Evolutionary conservation across 2,329 filamentous ascomycete species (phyloP), one percentile per base, ranked within the genome.

Genomic region (Cladophialophora carrionii): DNA sequence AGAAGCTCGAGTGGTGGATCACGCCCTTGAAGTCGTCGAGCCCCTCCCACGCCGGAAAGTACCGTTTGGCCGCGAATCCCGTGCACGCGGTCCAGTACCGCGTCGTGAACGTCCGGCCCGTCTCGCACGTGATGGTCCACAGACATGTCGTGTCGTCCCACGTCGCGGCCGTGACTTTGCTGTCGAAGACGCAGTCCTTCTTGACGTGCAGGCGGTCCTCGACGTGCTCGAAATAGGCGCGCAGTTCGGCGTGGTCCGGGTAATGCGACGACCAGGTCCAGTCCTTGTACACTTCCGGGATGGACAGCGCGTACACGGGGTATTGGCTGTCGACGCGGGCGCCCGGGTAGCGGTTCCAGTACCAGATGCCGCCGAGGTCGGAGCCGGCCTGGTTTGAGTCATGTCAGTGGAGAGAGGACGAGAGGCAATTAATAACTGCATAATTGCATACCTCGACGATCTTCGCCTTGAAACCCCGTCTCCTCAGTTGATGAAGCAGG

Each of bases 21-120:
- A 79, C 73, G 17, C 87, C 87, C 61, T 85, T 80, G 79, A 87
- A 89, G 22, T n/a, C 85, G 7, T 76, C 80, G 64, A 87, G 79
- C 6, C 86, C 86, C n/a, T 81, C 80, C 81, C 84, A 87, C 12
- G 84, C 80, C 0, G 87, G 87, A 43, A 86, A 82, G 68, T 88
- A 82, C 20, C 85, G 78, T 71, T 85, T 86, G 1, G 86, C 83
- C 0, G 86, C 81, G 55, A 82, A 81, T 0, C 84, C 83, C 5
- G 62, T 59, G 34, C 65, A 65, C 4, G 66, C 60, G 4, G 59
- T 68, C 63, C 61, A 61, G 55, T 58, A 67, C 29, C 61, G 65
- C 9, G 57, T 53, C 31, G 69, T 10, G 70, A 66, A 69, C 4
- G 22, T 51, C n/a, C 56, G 32, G 2, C 79, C 80, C 7, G 74